Conservation (phyloP, 163 green algal species). For the Scenedesmus sp. region DNA sequence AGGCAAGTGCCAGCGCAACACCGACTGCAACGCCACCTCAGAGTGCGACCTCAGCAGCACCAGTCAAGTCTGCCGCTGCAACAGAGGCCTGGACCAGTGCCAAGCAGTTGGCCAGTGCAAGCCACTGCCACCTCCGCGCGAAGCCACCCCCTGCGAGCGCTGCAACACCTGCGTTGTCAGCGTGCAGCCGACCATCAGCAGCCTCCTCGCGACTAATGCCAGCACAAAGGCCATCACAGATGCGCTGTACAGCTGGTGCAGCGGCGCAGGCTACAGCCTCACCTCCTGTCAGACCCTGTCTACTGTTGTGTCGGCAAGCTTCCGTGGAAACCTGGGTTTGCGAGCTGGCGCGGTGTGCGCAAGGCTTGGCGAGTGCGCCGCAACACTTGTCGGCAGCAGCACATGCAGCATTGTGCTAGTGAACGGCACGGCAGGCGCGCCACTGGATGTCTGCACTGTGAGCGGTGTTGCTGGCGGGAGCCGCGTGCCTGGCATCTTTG, state of each 20-base stretch:
- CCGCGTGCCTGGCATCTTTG: not conserved
- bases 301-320: not conserved
- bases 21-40: constrained; percentile 26
- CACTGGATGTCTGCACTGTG: constrained; percentile 10
- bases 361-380: not conserved
- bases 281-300: not conserved
- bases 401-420: not conserved
- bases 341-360: constrained; percentile 20
- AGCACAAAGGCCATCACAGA: not conserved
- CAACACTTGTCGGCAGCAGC: not conserved
- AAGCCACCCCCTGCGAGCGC: constrained; percentile 7
- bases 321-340: not conserved
- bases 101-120: constrained; percentile 10
- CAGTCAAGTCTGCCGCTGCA: constrained; percentile 29
- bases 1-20: constrained; percentile 6
- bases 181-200: not conserved
- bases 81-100: constrained; percentile 13
- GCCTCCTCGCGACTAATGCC: not conserved
- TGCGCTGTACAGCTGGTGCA: constrained; percentile 24
- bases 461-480: not conserved
- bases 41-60: constrained; percentile 30
- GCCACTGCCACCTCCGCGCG: not conserved
- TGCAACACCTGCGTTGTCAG: not conserved
- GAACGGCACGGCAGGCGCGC: not conserved
- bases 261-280: constrained; percentile 10